Evolutionary conservation across 1,139 yeast species (phyloP).

Genomic region (Scheffersomyces lignicola): DNA sequence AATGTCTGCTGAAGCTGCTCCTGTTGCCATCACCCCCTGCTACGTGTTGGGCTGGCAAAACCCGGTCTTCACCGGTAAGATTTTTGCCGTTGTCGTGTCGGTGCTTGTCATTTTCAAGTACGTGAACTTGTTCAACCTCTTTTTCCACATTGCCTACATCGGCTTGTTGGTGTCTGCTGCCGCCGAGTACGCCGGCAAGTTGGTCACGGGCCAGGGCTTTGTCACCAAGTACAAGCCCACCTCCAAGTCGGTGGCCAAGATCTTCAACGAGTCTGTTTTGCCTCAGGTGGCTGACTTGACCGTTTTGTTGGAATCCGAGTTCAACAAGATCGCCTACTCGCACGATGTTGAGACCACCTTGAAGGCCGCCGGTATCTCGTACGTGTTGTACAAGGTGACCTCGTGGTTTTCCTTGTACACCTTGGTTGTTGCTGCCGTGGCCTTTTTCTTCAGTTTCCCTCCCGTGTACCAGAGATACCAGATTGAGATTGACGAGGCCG

Average conservation of each 20-base stretch:
- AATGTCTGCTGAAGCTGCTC: conserved; percentile 14
- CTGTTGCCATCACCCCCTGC: conserved; percentile 15
- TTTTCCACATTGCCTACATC: conserved; percentile 55
- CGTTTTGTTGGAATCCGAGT: conserved; percentile 44
- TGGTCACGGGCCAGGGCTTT: conserved; percentile 69
- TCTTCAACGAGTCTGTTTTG: conserved; percentile 40
- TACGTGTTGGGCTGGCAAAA: conserved; percentile 76
- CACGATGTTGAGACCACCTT: conserved; percentile 68
- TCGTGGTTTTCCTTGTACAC: conserved; percentile 76
- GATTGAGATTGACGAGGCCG: conserved; percentile 75
- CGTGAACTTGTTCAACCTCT: conserved; percentile 66
- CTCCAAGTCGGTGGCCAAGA: conserved; percentile 35
- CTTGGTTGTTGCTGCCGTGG: conserved; percentile 55
- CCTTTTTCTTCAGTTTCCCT: conserved; percentile 75
- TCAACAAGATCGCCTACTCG: conserved; percentile 64
- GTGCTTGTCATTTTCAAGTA: conserved; percentile 64
- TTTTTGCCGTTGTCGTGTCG: conserved; percentile 64
- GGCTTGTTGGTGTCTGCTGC: conserved; percentile 59
- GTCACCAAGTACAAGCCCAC: conserved; percentile 65
- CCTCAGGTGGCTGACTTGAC: conserved; percentile 46
- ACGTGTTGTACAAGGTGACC: conserved; percentile 69
- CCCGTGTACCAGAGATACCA: conserved; percentile 72
- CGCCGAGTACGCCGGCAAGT: conserved; percentile 68
- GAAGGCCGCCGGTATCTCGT: conserved; percentile 68
- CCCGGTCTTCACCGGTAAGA: conserved; percentile 76